Conservation (phyloP, 2,329 filamentous ascomycete genomes). For the Diaporthe eres region DNA sequence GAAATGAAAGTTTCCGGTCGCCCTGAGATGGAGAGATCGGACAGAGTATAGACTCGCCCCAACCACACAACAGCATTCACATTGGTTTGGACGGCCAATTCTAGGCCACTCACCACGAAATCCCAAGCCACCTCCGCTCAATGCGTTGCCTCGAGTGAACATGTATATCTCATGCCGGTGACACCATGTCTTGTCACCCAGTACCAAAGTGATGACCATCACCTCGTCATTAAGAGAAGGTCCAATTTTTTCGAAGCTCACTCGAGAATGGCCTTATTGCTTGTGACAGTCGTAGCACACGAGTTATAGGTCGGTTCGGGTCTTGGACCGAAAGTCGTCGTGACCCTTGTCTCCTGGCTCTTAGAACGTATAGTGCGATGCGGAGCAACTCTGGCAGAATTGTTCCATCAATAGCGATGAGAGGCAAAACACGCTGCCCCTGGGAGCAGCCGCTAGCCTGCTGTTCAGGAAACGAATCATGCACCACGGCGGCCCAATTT, state of each 20-base stretch:
- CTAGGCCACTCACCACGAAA: no score
- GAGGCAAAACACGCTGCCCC: neutral
- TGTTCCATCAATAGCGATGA: constrained; percentile 41
- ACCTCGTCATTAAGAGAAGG: neutral
- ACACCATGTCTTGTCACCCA: neutral
- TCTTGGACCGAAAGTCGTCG: constrained; percentile 1
- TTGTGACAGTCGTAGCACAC: neutral
- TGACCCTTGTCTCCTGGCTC: neutral
- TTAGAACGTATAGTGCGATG: neutral
- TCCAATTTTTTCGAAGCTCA: neutral
- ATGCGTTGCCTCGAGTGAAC: neutral
- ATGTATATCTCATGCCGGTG: neutral
- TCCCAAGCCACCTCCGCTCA: neutral
- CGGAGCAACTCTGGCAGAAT: constrained; percentile 23
- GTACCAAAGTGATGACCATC: neutral
- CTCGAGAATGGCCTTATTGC: neutral
- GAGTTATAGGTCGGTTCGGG: neutral
- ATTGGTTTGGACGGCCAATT: no score
- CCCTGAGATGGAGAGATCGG: neutral
- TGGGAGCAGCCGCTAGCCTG: neutral
- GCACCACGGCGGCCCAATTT: neutral
- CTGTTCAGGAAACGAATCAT: constrained; percentile 13
- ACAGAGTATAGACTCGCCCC: no score
- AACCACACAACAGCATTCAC: no score
- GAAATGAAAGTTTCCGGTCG: neutral